Evolutionary conservation across 1,284 basidiomycete species (phyloP).

Genomic region (Moesziomyces aphidis): DNA sequence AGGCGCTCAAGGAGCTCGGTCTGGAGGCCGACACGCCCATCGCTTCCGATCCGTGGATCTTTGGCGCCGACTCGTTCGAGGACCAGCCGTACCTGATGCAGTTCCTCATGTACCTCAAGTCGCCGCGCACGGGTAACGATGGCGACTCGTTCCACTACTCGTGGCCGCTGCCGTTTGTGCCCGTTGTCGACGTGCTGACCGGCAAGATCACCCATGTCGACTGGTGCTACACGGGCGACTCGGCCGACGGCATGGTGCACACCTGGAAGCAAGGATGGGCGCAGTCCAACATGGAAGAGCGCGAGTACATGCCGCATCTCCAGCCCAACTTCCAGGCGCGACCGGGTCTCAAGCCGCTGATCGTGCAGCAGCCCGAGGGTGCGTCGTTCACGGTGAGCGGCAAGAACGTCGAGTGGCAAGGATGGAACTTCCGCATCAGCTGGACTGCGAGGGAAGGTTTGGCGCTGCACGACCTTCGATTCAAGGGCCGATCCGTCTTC

Average conservation of each 20-base stretch:
- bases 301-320: slow-evolving; percentile 66
- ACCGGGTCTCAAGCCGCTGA: slow-evolving; percentile 46
- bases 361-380: slow-evolving; percentile 58
- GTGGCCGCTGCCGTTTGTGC: slow-evolving; percentile 67
- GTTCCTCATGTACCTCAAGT: slow-evolving; percentile 53
- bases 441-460: slow-evolving; percentile 68
- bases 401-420: slow-evolving; percentile 51
- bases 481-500: slow-evolving; percentile 62
- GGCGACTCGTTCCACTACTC: slow-evolving; percentile 67
- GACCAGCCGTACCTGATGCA: slow-evolving; percentile 45
- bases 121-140: slow-evolving; percentile 22
- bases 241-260: slow-evolving; percentile 53
- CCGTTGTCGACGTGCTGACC: slow-evolving; percentile 60
- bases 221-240: slow-evolving; percentile 61
- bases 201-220: slow-evolving; percentile 54
- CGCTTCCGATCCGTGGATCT: slow-evolving; percentile 55
- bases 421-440: slow-evolving; percentile 50
- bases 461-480: slow-evolving; percentile 58
- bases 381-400: slow-evolving; percentile 52
- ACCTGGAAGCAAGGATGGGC: slow-evolving; percentile 55
- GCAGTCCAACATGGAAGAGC: slow-evolving; percentile 58
- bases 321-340: slow-evolving; percentile 27
- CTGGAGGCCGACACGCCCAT: slow-evolving; percentile 38
- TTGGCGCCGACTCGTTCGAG: slow-evolving; percentile 48
- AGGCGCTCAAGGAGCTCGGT: slow-evolving; percentile 46